Conservation (phyloP, 768 basidiomycete genomes). For the Chalciporus sphaerocephalus region DNA sequence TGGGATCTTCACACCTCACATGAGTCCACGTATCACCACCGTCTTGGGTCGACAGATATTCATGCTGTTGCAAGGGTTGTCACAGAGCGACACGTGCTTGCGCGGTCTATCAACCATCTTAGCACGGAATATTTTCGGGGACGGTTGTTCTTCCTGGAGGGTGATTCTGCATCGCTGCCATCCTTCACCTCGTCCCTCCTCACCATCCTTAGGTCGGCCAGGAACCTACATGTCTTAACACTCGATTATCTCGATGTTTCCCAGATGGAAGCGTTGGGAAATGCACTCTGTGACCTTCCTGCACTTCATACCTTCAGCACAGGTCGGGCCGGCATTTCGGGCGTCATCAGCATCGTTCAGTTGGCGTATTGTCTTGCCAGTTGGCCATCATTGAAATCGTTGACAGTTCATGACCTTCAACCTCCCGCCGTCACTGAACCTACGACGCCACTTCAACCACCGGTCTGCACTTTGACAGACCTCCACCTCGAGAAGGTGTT, state of each 20-base stretch:
- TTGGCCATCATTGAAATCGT: conserved; percentile 1
- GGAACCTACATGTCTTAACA: background rate
- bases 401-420: background rate
- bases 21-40: too few relatives aligned
- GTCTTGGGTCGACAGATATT: background rate
- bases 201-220: background rate
- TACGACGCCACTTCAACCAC: background rate
- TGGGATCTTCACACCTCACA: background rate
- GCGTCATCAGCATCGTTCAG: background rate
- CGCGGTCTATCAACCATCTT: background rate
- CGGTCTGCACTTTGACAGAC: background rate
- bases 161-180: background rate
- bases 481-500: background rate
- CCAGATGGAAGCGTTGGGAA: background rate
- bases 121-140: background rate
- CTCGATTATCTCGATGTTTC: background rate
- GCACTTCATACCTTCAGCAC: background rate
- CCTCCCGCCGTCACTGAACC: background rate
- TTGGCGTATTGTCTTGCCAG: background rate
- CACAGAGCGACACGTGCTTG: background rate
- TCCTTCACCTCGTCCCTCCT: background rate
- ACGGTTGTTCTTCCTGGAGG: background rate
- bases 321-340: background rate
- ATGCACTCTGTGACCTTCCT: background rate
- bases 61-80: background rate